Conservation (phyloP, 257 asterid genomes). For the Ajuga chamaepitys region DNA sequence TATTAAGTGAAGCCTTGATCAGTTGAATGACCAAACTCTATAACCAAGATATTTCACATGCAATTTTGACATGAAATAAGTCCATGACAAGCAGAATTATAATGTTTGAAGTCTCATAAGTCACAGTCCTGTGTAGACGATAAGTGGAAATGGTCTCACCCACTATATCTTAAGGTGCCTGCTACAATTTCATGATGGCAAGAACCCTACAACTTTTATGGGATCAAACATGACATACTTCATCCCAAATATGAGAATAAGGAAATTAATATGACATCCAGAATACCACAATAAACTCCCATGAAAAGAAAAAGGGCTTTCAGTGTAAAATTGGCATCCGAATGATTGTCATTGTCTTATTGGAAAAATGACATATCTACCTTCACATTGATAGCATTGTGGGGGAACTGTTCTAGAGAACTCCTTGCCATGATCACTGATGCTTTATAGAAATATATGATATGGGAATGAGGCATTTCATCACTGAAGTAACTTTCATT, state of each 20-base stretch:
- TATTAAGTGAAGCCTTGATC: background rate
- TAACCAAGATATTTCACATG: background rate
- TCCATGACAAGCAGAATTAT: background rate
- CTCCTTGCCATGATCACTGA: background rate
- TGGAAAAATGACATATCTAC: background rate
- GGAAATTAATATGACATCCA: background rate
- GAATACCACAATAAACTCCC: background rate
- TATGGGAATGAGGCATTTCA: background rate
- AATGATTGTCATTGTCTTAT: background rate
- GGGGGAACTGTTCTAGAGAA: background rate
- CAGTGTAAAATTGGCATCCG: background rate
- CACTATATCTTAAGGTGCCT: background rate
- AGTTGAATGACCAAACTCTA: background rate
- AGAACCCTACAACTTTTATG: background rate
- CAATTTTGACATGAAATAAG: background rate
- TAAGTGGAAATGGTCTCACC: background rate
- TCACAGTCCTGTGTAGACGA: background rate
- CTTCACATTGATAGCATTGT: background rate
- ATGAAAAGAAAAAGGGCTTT: background rate
- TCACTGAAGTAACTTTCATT: background rate
- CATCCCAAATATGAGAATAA: background rate
- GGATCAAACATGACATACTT: background rate
- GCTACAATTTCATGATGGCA: conserved; percentile 2
- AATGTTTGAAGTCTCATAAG: background rate
- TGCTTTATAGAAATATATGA: background rate